These are phyloP conservation scores for Sclerotinia minor DNA, from an alignment of 2,329 filamentous ascomycete genomes.

Conservation along the genomic window DNA sequence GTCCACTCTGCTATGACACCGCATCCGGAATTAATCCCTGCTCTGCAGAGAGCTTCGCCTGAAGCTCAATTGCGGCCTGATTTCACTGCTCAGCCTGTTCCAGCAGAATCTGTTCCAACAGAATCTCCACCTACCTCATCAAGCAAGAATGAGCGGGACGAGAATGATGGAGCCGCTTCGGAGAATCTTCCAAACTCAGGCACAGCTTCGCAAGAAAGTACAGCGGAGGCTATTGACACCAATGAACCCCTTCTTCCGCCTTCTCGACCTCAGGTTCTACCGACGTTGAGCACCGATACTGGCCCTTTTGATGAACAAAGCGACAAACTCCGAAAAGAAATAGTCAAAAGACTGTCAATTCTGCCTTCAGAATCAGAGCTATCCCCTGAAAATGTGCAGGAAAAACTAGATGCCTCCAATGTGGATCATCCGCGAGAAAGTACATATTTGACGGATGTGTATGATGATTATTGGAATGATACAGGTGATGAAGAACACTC, in stretches of 20 bases:
- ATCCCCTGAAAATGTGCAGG: constrained; percentile 24
- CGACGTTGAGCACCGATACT: constrained; percentile 33
- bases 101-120: constrained; percentile 39
- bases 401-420: background rate
- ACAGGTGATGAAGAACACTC: constrained; percentile 44
- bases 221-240: background rate
- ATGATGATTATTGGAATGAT: constrained; percentile 66
- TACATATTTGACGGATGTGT: constrained; percentile 63
- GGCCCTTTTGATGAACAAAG: constrained; percentile 56
- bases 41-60: constrained; percentile 29
- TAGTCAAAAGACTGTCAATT: constrained; percentile 67
- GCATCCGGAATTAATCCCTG: constrained; percentile 35
- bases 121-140: constrained; percentile 49
- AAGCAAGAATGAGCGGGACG: constrained; percentile 44
- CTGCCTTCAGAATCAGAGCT: constrained; percentile 40
- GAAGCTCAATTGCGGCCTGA: constrained; percentile 36
- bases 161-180: background rate
- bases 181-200: too few species aligned
- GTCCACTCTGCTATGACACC: constrained; percentile 33
- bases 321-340: constrained; percentile 71
- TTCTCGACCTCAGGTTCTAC: constrained; percentile 27
- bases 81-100: constrained; percentile 38
- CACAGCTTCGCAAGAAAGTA: background rate
- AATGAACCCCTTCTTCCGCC: constrained; percentile 11
- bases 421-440: constrained; percentile 52